Conservation (phyloP, 805 yeast species). For the Saturnispora ahearnii region DNA sequence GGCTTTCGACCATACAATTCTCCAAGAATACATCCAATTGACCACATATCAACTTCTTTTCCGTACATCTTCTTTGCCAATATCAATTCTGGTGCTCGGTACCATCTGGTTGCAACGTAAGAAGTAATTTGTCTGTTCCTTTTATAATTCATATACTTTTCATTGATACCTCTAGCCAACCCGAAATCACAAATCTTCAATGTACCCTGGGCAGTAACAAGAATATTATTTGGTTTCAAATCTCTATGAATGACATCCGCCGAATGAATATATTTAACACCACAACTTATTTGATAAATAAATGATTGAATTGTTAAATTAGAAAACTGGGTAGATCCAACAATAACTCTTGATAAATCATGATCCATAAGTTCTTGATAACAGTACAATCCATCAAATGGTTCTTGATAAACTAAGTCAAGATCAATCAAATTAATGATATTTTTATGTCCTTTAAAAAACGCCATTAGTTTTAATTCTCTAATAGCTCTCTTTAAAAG, state of each 20-base stretch:
- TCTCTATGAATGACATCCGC: conserved; percentile 92
- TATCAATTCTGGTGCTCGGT: conserved; percentile 86
- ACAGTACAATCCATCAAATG: conserved; percentile 82
- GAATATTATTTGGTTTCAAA: conserved; percentile 82
- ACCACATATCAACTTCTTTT: conserved; percentile 83
- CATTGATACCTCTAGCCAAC: conserved; percentile 65
- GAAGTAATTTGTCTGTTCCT: conserved; percentile 43
- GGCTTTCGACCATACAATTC: conserved; percentile 79
- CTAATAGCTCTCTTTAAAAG: conserved; percentile 72
- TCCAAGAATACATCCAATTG: conserved; percentile 82
- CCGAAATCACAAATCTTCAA: conserved; percentile 93
- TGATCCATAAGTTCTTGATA: conserved; percentile 78
- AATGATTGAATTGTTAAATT: conserved; percentile 74
- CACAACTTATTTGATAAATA: conserved; percentile 75
- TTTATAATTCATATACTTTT: conserved; percentile 18
- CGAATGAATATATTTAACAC: conserved; percentile 79
- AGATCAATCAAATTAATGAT: conserved; percentile 66
- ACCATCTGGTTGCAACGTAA: conserved; percentile 94
- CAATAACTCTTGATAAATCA: conserved; percentile 75
- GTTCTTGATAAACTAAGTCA: conserved; percentile 55
- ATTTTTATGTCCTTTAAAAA: conserved; percentile 79
- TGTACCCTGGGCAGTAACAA: conserved; percentile 64
- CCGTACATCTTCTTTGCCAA: conserved; percentile 50
- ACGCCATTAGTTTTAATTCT: conserved; percentile 72
- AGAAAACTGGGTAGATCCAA: conserved; percentile 67